phyloP scores from a whole-genome alignment of 2,329 filamentous ascomycete species.

The Alternaria triticimaculans region DNA sequence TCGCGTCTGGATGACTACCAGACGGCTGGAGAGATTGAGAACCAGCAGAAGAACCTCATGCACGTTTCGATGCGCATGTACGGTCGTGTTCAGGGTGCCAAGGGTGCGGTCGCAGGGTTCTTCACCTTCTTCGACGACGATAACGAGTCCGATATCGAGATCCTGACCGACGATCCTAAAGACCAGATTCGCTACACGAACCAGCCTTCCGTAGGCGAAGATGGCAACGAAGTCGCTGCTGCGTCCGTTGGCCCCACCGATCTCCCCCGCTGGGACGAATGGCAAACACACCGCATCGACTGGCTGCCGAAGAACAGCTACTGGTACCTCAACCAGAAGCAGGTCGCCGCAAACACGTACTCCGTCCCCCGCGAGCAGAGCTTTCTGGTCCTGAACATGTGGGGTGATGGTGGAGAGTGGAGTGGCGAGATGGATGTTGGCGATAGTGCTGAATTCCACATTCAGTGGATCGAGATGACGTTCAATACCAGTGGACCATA shows the following conservation, averaged over 20 bases:
- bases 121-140: constrained; percentile 62
- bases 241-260: constrained; percentile 59
- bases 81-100: constrained; percentile 53
- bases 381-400: constrained; percentile 65
- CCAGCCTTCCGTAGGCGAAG: constrained; percentile 60
- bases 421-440: constrained; percentile 64
- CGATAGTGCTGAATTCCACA: constrained; percentile 61
- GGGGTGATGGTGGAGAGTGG: constrained; percentile 67
- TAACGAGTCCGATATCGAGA: constrained; percentile 62
- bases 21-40: constrained; percentile 58
- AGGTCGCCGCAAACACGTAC: constrained; percentile 61
- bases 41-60: constrained; percentile 52
- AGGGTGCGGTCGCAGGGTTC: constrained; percentile 59
- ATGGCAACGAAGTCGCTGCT: constrained; percentile 53
- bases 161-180: constrained; percentile 56
- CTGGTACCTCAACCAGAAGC: constrained; percentile 63
- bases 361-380: constrained; percentile 62
- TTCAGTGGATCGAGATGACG: constrained; percentile 69
- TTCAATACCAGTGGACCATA: constrained; percentile 54
- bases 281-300: constrained; percentile 66
- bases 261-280: constrained; percentile 61
- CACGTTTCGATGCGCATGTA: constrained; percentile 58
- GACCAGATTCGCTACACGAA: constrained; percentile 63
- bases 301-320: constrained; percentile 62
- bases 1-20: constrained; percentile 53